Base-by-base conservation (phyloP, 1,284 basidiomycete genomes). In the Calocybe gambosa region DNA sequence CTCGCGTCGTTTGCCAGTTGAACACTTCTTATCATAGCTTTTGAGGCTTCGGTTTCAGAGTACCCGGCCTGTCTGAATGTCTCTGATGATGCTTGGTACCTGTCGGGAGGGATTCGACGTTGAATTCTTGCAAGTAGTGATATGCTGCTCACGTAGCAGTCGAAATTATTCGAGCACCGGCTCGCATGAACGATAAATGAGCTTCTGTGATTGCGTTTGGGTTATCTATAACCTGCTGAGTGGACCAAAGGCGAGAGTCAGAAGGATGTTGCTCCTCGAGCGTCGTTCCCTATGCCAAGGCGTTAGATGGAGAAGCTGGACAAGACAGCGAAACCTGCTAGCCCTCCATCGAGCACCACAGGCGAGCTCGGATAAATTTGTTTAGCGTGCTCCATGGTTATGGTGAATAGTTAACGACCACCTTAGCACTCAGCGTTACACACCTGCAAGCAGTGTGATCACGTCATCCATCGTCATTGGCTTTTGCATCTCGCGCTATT, bases 211-310 rank as follows among this genome's bases (percentile, higher is more conserved):
- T 71, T 0, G 67, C 61, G 5, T 71, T 68, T 0, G 80, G 77
- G 35, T 80, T 68, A 20, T 76, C 68, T 13, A 69, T 61, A 15
- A 63, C 50, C 9, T 55, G 54, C 35, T 59, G 53, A 3, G 60
- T 58, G 9, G 85, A 88, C 87, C 87, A 89, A 29, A 89, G 63
- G 1, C 79, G 69, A 0, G 73, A 71, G 33, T 74, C 62, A 0
- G 77, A 73, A 34, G 82, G 61, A 50, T 80, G 73, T 7, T 73
- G 58, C 31, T 75, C 72, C 59, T 89, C 83, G 13, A 89, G 70
- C 0, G 78, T 82, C 3, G 82, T 82, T 29, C 87, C 66, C 85
- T 87, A 49, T 25, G 18, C 19, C n/a, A 8, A n/a, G 12, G 8
- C 16, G 29, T 53, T 18, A 53, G 46, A 42, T 20, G 5, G 8